Evolutionary conservation across 345 rosid genomes (phyloP), one percentile per base, ranked within the genome.

Genomic region (Linum tenue): DNA sequence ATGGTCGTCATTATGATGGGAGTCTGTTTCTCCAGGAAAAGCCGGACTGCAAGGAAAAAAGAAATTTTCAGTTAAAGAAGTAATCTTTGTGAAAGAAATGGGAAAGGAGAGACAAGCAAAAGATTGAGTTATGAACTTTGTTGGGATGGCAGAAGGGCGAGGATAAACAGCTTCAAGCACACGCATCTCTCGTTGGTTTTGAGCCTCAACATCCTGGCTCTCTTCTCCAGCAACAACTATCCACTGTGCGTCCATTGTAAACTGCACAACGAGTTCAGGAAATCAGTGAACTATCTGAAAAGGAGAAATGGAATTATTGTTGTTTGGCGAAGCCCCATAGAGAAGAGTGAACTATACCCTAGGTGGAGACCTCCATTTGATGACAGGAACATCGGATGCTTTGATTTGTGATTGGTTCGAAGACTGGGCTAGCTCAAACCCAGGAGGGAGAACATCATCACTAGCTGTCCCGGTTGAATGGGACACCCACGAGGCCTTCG

Each of bases 111-210:
- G 55, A 70, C 15, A 55, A 72, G 48, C 58, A 70, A 11, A 55
- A 73, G 70, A 57, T 9, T 22, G 31, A 62, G 72, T 75, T 55
- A 67, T 50, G 80, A 36, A 94, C 99, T 94, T 81, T 69, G 76
- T 80, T 71, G 99, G 99, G 61, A 94, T 88, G 17, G 90, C 80
- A 56, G 95, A 86, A 72, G 92, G 81, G 4, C 91, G 89, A 17
- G 98, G 98, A 77, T 90, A 90, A 66, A 90, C 87, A 63, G 99
- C 96, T 84, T 94, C 99, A 50, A 94, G 89, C 73, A 88, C 87
- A 75, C 96, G 88, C 78, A 85, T 55, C 81, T 88, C 99, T 69
- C 99, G 84, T 80, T 85, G 86, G 67, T 73, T 86, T 75, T 90
- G 79, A 65, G 70, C 67, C 67, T 87, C 95, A 41, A 79, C 84